Conservation (phyloP, 768 basidiomycete species). For the Auricularia cornea region DNA sequence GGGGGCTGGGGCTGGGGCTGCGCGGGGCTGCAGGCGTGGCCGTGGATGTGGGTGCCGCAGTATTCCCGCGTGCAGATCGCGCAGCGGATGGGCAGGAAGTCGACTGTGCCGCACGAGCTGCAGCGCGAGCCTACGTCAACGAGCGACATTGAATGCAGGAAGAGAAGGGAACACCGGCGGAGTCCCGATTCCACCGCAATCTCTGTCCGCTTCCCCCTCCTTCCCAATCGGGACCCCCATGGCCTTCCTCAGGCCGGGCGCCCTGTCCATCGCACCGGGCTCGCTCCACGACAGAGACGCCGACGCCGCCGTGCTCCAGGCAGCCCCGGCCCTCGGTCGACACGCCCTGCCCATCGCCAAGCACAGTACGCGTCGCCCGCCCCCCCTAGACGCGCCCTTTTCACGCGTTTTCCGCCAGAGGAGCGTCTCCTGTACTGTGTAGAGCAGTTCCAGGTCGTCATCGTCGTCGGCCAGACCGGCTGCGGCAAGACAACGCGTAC, state of each 20-base stretch:
- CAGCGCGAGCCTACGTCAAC: conserved; percentile 52
- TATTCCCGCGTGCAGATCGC: conserved; percentile 43
- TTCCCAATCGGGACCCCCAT: neutral
- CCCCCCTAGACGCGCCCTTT: neutral
- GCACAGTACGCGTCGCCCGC: neutral
- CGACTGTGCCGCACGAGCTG: conserved; percentile 52
- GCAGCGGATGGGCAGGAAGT: conserved; percentile 74
- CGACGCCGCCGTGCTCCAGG: neutral
- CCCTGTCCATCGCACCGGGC: neutral
- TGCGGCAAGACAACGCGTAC: conserved; percentile 43
- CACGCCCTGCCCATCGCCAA: neutral
- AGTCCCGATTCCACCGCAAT: neutral
- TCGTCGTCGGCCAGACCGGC: conserved; percentile 92
- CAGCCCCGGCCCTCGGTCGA: neutral
- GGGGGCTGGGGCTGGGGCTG: neutral
- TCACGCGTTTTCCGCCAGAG: conserved; percentile 32
- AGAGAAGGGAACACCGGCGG: neutral
- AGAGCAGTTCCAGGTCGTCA: conserved; percentile 74
- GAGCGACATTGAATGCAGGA: neutral
- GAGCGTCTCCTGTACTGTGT: conserved; percentile 74
- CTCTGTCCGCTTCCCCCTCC: neutral
- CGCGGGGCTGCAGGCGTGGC: conserved; percentile 45
- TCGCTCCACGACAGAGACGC: neutral
- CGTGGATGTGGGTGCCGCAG: conserved; percentile 58
- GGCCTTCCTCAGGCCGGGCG: neutral